phyloP scores from a whole-genome alignment of 1,284 basidiomycete species.

The Porphyrellus sp. region DNA sequence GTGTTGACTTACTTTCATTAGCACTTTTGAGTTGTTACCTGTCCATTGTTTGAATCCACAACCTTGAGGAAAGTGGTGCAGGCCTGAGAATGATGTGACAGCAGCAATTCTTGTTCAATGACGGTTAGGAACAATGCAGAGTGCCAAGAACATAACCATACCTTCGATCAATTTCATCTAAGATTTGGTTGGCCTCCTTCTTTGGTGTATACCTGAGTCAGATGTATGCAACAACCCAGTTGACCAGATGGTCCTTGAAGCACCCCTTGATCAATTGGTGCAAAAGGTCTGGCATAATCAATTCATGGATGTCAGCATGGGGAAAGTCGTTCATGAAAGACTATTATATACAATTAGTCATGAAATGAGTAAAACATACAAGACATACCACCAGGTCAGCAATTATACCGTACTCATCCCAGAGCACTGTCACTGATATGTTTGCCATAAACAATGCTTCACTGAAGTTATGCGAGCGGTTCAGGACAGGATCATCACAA shows the following conservation, averaged over 20 bases:
- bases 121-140: not conserved
- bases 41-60: not conserved
- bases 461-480: not conserved
- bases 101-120: not conserved
- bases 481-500: not conserved
- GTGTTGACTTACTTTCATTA: not conserved
- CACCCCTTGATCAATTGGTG: not conserved
- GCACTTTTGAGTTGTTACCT: not conserved
- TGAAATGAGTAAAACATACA: not conserved
- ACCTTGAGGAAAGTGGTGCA: not conserved
- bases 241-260: not conserved
- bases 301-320: not conserved
- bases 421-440: not conserved
- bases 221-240: not conserved
- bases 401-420: not conserved
- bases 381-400: not conserved
- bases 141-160: not conserved
- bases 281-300: not conserved
- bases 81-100: not conserved
- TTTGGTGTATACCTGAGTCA: not conserved
- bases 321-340: slow-evolving; percentile 4
- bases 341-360: not conserved
- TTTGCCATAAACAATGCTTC: not conserved
- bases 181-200: not conserved
- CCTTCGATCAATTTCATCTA: not conserved